These are phyloP conservation scores for Saccharomyces eubayanus DNA, from an alignment of 805 yeast species.

Conservation along the genomic window DNA sequence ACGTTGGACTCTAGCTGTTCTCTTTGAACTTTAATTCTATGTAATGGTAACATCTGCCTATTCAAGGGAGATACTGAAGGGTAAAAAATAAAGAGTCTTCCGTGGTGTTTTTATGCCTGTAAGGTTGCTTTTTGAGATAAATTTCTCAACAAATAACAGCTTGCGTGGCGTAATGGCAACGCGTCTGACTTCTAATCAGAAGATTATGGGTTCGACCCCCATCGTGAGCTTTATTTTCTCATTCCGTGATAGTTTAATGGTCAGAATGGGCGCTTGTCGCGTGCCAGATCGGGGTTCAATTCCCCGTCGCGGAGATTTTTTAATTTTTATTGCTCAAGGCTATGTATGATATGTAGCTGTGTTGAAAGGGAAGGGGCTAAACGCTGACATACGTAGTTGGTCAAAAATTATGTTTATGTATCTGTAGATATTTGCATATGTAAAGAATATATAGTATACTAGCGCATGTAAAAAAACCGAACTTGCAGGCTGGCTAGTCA, in stretches of 20 bases:
- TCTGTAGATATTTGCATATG: not conserved
- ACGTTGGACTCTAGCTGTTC: not conserved
- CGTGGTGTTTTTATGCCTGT: too few species aligned
- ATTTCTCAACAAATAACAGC: conserved; percentile 16
- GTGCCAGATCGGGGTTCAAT: not conserved
- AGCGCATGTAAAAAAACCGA: not conserved
- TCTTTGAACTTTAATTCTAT: not conserved
- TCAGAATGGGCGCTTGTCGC: not conserved
- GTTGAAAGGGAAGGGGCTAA: not conserved
- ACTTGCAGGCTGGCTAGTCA: not conserved
- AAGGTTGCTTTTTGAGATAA: too few species aligned
- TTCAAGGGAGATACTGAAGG: not conserved
- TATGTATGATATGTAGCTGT: too few species aligned
- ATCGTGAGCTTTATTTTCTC: conserved; percentile 32
- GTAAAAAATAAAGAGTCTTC: not conserved
- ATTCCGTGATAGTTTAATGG: not conserved
- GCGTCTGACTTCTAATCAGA: conserved; percentile 51
- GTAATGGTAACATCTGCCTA: not conserved
- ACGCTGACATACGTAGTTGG: not conserved
- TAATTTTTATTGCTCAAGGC: not conserved
- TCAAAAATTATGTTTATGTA: not conserved
- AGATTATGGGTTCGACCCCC: conserved; percentile 52
- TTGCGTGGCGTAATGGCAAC: conserved; percentile 51
- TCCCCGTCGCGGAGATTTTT: not conserved
- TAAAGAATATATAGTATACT: not conserved